Conservation (phyloP, 2,329 filamentous ascomycete genomes). For the Cytospora paraplurivora region DNA sequence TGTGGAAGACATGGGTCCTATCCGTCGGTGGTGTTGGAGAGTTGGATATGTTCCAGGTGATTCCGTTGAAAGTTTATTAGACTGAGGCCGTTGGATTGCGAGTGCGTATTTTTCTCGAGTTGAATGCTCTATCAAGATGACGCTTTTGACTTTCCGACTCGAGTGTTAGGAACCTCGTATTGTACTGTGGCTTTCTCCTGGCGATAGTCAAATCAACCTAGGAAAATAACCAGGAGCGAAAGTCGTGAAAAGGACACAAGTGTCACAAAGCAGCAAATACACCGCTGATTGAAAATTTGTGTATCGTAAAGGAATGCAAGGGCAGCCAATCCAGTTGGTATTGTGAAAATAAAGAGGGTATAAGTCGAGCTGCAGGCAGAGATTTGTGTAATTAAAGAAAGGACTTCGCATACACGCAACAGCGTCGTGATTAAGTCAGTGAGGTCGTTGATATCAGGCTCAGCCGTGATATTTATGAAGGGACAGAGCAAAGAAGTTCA, state of each 20-base stretch:
- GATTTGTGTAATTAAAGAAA: conserved; percentile 34
- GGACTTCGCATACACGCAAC: conserved; percentile 38
- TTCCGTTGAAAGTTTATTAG: conserved; percentile 37
- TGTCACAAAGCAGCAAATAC: conserved; percentile 39
- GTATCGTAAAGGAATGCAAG: conserved; percentile 53
- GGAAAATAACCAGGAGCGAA: conserved; percentile 18
- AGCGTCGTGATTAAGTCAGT: conserved; percentile 31
- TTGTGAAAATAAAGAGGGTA: conserved; percentile 41
- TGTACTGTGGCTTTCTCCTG: background rate
- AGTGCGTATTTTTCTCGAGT: background rate
- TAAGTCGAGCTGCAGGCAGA: conserved; percentile 45
- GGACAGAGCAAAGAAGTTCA: conserved; percentile 36
- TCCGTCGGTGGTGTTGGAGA: conserved; percentile 39
- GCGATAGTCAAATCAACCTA: conserved; percentile 1
- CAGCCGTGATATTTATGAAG: conserved; percentile 31
- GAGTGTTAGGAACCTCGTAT: background rate
- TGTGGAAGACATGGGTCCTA: conserved; percentile 51
- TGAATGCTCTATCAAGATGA: background rate
- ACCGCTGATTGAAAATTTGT: conserved; percentile 39
- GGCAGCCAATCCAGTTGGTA: conserved; percentile 62
- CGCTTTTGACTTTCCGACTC: background rate
- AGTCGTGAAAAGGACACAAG: conserved; percentile 32
- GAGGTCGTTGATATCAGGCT: conserved; percentile 29
- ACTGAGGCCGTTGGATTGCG: conserved; percentile 41
- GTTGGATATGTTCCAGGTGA: conserved; percentile 38